Evolutionary conservation across 805 yeast genomes (phyloP).

Genomic region (Pichia californica): DNA sequence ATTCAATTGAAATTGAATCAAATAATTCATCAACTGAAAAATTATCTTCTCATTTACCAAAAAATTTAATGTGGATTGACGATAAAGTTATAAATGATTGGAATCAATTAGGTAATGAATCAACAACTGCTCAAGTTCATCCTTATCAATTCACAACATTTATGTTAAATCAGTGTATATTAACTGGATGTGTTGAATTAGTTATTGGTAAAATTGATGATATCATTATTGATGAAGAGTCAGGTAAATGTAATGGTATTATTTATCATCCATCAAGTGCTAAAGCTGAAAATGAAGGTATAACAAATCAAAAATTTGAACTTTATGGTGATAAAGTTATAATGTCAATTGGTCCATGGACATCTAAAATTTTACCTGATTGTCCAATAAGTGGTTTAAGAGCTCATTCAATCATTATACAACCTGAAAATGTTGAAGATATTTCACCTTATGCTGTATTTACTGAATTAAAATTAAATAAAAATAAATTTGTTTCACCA

Average conservation of each 20-base stretch:
- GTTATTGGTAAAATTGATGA: slow-evolving; percentile 79
- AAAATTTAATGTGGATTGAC: slow-evolving; percentile 71
- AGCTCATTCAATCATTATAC: slow-evolving; percentile 90
- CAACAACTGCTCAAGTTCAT: slow-evolving; percentile 93
- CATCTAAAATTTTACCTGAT: slow-evolving; percentile 79
- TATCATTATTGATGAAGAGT: slow-evolving; percentile 51
- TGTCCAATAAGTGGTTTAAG: slow-evolving; percentile 93
- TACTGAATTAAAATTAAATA: slow-evolving; percentile 78
- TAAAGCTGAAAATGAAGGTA: slow-evolving; percentile 28
- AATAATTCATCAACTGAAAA: slow-evolving; percentile 13
- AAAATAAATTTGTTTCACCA: slow-evolving; percentile 70
- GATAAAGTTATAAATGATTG: slow-evolving; percentile 59
- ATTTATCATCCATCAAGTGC: slow-evolving; percentile 41
- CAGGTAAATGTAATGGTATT: slow-evolving; percentile 68
- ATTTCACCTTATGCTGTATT: slow-evolving; percentile 94
- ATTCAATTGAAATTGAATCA: slow-evolving; percentile 29
- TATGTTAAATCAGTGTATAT: slow-evolving; percentile 71
- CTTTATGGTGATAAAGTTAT: slow-evolving; percentile 72
- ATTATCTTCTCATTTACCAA: slow-evolving; percentile 38
- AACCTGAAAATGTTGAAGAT: slow-evolving; percentile 61
- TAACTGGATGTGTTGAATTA: slow-evolving; percentile 75
- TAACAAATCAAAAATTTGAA: slow-evolving; percentile 33
- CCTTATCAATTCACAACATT: slow-evolving; percentile 91
- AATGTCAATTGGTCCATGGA: slow-evolving; percentile 94
- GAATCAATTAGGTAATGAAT: slow-evolving; percentile 75